Base-by-base conservation (phyloP, 306 rosid genomes). In the Acacia melanoxylon region DNA sequence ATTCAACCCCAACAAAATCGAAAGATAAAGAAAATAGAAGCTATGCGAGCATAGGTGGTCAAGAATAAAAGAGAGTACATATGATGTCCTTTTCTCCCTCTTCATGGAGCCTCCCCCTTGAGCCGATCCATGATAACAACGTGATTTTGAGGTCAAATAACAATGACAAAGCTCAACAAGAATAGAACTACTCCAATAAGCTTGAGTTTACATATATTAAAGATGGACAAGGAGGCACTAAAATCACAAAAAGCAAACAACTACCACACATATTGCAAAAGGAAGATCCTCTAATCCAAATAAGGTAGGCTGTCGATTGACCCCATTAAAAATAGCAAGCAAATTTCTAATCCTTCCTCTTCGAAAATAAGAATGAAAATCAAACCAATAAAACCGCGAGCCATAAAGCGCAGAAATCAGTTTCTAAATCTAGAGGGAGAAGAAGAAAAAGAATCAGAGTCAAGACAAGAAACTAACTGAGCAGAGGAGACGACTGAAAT, bases 301-400 rank as follows among this genome's bases (percentile, higher is more conserved):
- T 2, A 78, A 56, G 45, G 22, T 27, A 9, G 15, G 42, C 56
- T 25, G 20, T 42, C 20, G 73, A 20, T 19, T 68, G 73, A n/a
- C n/a, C n/a, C n/a, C n/a, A n/a, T n/a, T n/a, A n/a, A 81, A 77
- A 74, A 66, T 1, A 81, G 49, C 3, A 59, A 74, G 27, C n/a
- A 77, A 81, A 81, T 20, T 33, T 20, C 0, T 20, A 66, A 17
- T 68, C 6, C 37, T 31, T 49, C 7, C 51, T 52, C 35, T n/a
- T 20, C 33, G 66, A 24, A 35, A 83, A 33, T 1, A 54, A 19
- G 52, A 74, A 14, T 15, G 1, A 42, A 69, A 12, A 14, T 25
- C n/a, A n/a, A n/a, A n/a, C n/a, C n/a, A n/a, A n/a, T n/a, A n/a
- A n/a, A n/a, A n/a, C n/a, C n/a, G n/a, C n/a, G n/a, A n/a, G n/a